These are phyloP conservation scores for Ogataea angusta DNA, from an alignment of 805 yeast species.

Conservation along the genomic window DNA sequence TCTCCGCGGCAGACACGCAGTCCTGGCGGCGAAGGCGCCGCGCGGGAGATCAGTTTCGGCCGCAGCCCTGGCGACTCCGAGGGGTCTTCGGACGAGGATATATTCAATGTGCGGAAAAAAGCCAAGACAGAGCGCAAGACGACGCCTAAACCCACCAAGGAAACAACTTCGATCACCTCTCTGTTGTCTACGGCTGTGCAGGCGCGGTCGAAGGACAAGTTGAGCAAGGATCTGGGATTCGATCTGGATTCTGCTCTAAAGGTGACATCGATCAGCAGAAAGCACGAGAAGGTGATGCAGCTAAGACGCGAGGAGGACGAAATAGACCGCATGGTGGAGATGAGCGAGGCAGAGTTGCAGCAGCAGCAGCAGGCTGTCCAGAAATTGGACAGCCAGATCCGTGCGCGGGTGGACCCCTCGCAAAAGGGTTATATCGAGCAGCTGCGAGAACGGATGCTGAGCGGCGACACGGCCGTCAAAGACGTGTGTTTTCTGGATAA, in stretches of 20 bases:
- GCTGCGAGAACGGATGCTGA: conserved; percentile 10
- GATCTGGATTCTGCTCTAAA: conserved; percentile 17
- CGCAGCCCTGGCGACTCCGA: not conserved
- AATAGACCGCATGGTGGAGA: conserved; percentile 15
- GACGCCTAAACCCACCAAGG: conserved; percentile 1
- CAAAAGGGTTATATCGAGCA: conserved; percentile 13
- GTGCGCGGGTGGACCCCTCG: conserved; percentile 7
- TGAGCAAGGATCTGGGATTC: conserved; percentile 21
- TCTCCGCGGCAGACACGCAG: conserved; percentile 4
- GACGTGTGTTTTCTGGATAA: conserved; percentile 17
- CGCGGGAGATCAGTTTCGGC: conserved; percentile 1
- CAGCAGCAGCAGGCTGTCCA: conserved; percentile 5
- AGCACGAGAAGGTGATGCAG: conserved; percentile 13
- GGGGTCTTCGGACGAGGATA: conserved; percentile 11
- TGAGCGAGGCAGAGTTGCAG: conserved; percentile 8
- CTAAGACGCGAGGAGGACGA: conserved; percentile 17
- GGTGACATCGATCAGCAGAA: conserved; percentile 6
- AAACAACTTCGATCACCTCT: conserved; percentile 5
- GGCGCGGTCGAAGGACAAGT: conserved; percentile 9
- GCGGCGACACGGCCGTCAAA: conserved; percentile 9
- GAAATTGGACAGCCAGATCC: conserved; percentile 6
- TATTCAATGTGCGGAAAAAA: conserved; percentile 7
- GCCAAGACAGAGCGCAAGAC: not conserved
- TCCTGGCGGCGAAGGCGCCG: not conserved
- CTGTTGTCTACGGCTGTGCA: conserved; percentile 6